Evolutionary conservation across 768 basidiomycete species (phyloP), one percentile per base, ranked within the genome.

Genomic region (Scleroderma citrinum): DNA sequence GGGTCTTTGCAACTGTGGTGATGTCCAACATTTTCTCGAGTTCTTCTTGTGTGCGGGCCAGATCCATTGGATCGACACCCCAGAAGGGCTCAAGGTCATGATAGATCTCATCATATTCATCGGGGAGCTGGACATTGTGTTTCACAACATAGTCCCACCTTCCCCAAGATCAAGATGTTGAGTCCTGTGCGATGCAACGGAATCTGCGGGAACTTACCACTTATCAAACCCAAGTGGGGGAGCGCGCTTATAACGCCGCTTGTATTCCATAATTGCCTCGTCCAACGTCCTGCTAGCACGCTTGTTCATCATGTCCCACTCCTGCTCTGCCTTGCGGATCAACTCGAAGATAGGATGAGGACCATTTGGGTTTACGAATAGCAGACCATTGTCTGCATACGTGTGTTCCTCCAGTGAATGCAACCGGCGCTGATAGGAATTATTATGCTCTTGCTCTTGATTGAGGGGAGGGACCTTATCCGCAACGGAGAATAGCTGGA

Each of bases 91-190:
- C 63, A 8, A 75, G 50, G 45, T 73, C 65, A 7, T 59, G 52
- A 47, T 63, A 55, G 43, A 76, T 75, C 51, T 73, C 71, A 56
- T 76, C 74, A 41, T 76, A 76, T 47, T 76, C 74, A 51, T 76
- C 76, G 14, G 68, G 70, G 1, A 76, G 62, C 37, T 65, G 69
- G 2, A 76, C 65, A 24, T 65, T 52, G 51, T 76, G 53, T 44
- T 55, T 53, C n/a, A 64, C 59, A 6, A 70, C 69, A 48, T 72
- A 76, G 19, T 63, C 53, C 75, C 73, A 76, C 73, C 72, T 67
- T 29, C 8, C 26, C 26, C 26, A 14, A 16, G 12, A 23, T 17
- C 1, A 19, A 32, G 24, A 31, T n/a, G 11, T 5, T 23, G n/a
- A 29, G 8, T 29, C 26, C 8, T 5, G 26, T 29, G 26, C 8